Conservation (phyloP, 257 asterid species). For the Nicotiana otophora region DNA sequence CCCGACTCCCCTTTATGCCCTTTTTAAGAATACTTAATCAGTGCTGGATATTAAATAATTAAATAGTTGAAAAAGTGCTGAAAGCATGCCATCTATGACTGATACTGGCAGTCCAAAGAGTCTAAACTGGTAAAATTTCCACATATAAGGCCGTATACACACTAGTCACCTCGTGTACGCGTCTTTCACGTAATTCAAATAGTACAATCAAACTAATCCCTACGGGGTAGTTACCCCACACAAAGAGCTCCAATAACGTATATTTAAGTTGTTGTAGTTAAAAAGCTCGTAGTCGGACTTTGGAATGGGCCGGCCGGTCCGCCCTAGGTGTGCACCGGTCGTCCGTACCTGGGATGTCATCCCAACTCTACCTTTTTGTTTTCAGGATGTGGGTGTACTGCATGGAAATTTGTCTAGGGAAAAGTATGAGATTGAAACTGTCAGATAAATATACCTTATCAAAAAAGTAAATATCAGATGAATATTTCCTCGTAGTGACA, state of each 20-base stretch:
- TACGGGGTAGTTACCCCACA: too few species aligned
- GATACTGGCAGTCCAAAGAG: neutral
- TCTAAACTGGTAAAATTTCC: neutral
- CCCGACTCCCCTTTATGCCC: neutral
- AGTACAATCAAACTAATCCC: too few species aligned
- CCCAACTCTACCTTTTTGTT: neutral
- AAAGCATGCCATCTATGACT: neutral
- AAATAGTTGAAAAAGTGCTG: neutral
- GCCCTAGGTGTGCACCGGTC: too few species aligned
- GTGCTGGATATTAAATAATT: neutral
- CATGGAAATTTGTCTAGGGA: neutral
- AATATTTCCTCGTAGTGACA: neutral
- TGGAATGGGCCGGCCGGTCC: too few species aligned
- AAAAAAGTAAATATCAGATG: neutral
- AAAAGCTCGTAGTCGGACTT: too few species aligned
- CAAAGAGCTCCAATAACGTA: too few species aligned
- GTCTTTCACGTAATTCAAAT: too few species aligned
- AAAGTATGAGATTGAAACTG: neutral
- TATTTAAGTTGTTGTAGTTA: too few species aligned
- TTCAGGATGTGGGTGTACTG: neutral
- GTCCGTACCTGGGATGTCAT: neutral
- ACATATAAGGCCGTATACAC: too few species aligned
- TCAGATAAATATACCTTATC: neutral
- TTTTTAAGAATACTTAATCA: neutral
- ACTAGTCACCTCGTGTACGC: too few species aligned